Evolutionary conservation across 1,284 basidiomycete genomes (phyloP), one percentile per base, ranked within the genome.

Genomic region (Tilletia caries): DNA sequence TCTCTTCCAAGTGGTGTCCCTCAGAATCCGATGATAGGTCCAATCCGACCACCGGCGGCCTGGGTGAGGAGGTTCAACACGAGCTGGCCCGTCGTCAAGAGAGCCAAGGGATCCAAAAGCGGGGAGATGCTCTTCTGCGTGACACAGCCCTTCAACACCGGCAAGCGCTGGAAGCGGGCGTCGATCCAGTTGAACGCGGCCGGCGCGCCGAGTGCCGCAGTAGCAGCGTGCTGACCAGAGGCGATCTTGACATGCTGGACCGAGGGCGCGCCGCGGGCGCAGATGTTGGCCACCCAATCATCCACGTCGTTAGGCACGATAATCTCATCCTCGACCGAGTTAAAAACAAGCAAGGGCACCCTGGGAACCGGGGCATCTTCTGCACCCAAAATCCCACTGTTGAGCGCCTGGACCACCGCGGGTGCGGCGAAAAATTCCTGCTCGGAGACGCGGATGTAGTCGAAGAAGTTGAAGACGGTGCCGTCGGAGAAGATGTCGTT

Each of bases 121-220:
- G 66, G 37, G 13, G 44, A 41, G 29, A 52, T 41, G 3, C 29
- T 43, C 34, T 67, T 32, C 37, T 27, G 23, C 27, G 66, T 67
- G 23, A 32, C 25, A 41, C 66, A 67, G 8, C 66, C 66, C 60
- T 67, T 46, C 2, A 67, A 25, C 25, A 62, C 52, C n/a, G 66
- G 66, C 23, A 43, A 29, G n/a, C 48, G 52, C 37, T 67, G 33
- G 66, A 67, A 67, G 20, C 66, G 33, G 8, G 37, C 60, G 32
- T 67, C 66, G 52, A 67, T 23, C 37, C 52, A 67, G 46, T 67
- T 67, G 66, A 67, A 67, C 23, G 66, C 66, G 23, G 52, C 66
- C 29, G 66, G 43, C 34, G 66, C 43, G 29, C 66, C 66, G 23
- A 62, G 52, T 18, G 60, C 37, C 25, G 33, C 52, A 3, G 60